phyloP scores from a whole-genome alignment of 345 rosid species.

The Ceriops tagal region DNA sequence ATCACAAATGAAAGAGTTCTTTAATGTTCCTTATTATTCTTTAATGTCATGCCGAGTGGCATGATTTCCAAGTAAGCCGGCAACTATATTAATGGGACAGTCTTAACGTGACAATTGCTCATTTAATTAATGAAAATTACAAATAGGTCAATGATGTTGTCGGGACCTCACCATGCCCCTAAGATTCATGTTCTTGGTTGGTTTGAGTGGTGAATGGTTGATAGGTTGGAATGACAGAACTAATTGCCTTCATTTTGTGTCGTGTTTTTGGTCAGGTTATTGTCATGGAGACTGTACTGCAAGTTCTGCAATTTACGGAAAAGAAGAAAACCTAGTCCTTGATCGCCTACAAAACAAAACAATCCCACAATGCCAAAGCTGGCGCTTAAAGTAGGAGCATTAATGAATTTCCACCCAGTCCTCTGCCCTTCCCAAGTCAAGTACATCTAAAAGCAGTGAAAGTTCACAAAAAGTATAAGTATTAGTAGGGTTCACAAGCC shows the following conservation, averaged over 20 bases:
- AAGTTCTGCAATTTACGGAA: conserved; percentile 33
- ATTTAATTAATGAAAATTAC: too few relatives aligned
- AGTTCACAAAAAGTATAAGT: conserved; percentile 29
- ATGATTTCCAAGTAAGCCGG: too few relatives aligned
- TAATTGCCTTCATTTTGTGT: conserved; percentile 2
- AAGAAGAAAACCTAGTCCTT: conserved; percentile 33
- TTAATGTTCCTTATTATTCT: too few relatives aligned
- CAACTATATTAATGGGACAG: too few relatives aligned
- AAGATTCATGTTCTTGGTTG: too few relatives aligned
- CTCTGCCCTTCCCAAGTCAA: conserved; percentile 38
- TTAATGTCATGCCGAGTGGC: too few relatives aligned
- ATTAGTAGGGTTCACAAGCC: conserved; percentile 44
- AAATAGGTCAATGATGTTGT: too few relatives aligned
- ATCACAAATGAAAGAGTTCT: too few relatives aligned
- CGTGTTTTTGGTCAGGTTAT: conserved; percentile 49
- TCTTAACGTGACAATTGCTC: too few relatives aligned
- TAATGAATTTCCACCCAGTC: conserved; percentile 48
- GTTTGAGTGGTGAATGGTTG: not conserved
- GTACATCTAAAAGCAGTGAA: conserved; percentile 36
- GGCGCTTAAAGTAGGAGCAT: conserved; percentile 32
- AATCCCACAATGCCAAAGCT: conserved; percentile 52
- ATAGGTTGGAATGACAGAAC: not conserved
- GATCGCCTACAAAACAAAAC: conserved; percentile 45
- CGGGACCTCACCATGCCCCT: too few relatives aligned
- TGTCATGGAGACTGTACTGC: conserved; percentile 71